Evolutionary conservation across 148 eudicot genomes (phyloP).

Genomic region (Rhododendron simsii): DNA sequence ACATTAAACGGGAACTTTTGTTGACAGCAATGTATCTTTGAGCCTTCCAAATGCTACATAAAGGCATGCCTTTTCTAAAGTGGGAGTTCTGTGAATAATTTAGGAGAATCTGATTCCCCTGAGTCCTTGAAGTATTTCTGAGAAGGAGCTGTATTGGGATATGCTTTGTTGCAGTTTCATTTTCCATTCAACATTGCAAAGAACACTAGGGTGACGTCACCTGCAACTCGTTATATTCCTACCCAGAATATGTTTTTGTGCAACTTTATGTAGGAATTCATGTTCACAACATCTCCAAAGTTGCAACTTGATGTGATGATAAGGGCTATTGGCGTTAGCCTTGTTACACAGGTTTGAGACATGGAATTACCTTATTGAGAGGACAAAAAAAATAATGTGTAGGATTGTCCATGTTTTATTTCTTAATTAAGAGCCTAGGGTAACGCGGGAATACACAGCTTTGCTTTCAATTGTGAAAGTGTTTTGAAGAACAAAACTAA

Average conservation of each 20-base stretch:
- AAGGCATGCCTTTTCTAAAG: background rate
- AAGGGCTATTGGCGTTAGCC: background rate
- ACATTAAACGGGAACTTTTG: background rate
- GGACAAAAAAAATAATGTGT: background rate
- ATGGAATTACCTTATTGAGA: background rate
- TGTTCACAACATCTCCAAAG: background rate
- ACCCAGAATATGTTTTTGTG: background rate
- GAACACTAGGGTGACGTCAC: too few relatives aligned
- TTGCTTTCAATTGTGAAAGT: background rate
- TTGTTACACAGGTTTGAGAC: background rate
- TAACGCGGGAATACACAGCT: background rate
- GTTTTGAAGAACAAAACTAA: background rate
- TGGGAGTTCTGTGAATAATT: background rate
- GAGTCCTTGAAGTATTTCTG: background rate
- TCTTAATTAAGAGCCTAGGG: background rate
- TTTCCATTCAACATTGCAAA: background rate
- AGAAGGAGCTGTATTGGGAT: background rate
- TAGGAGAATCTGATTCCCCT: background rate
- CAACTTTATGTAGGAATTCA: background rate
- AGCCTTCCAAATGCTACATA: background rate
- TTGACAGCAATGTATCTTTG: background rate
- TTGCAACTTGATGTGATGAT: background rate
- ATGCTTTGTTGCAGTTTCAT: background rate
- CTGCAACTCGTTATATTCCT: background rate
- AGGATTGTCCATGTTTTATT: background rate